These are phyloP conservation scores for Psophocarpus tetragonolobus DNA, from an alignment of 306 rosid species.

Conservation along the genomic window DNA sequence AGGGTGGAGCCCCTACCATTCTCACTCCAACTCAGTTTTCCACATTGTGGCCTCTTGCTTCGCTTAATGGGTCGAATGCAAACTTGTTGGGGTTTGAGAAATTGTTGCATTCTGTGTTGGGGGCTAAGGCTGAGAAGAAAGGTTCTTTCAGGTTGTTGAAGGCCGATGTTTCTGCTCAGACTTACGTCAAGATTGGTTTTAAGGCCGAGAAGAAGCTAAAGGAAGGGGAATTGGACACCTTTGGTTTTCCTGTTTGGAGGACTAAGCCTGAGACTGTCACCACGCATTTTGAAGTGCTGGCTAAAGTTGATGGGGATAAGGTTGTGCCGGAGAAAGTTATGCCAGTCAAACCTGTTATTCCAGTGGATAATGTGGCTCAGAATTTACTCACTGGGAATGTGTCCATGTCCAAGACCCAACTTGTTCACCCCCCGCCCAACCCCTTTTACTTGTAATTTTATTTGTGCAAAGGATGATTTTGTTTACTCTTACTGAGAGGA, in stretches of 20 bases:
- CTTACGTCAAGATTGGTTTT: constrained; percentile 78
- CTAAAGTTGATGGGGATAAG: constrained; percentile 84
- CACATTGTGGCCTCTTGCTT: constrained; percentile 81
- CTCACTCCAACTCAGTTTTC: constrained; percentile 67
- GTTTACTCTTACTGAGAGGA: background rate
- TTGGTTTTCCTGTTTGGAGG: constrained; percentile 78
- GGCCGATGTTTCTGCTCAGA: constrained; percentile 89
- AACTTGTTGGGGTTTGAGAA: constrained; percentile 81
- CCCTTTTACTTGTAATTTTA: constrained; percentile 63
- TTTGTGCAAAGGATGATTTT: background rate
- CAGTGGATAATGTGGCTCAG: constrained; percentile 58
- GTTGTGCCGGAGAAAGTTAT: constrained; percentile 74
- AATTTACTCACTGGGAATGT: constrained; percentile 47
- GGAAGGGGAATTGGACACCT: constrained; percentile 70
- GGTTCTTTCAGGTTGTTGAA: constrained; percentile 88
- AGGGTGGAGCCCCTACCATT: constrained; percentile 56
- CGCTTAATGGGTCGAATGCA: constrained; percentile 74
- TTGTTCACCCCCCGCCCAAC: constrained; percentile 56
- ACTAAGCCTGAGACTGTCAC: constrained; percentile 72
- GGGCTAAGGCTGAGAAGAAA: constrained; percentile 62
- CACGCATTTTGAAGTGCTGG: constrained; percentile 87
- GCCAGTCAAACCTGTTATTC: constrained; percentile 52
- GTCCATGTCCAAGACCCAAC: constrained; percentile 58
- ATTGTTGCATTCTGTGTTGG: constrained; percentile 69
- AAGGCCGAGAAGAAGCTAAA: constrained; percentile 81